phyloP scores from a whole-genome alignment of 306 rosid species.

The Luffa acutangula region DNA sequence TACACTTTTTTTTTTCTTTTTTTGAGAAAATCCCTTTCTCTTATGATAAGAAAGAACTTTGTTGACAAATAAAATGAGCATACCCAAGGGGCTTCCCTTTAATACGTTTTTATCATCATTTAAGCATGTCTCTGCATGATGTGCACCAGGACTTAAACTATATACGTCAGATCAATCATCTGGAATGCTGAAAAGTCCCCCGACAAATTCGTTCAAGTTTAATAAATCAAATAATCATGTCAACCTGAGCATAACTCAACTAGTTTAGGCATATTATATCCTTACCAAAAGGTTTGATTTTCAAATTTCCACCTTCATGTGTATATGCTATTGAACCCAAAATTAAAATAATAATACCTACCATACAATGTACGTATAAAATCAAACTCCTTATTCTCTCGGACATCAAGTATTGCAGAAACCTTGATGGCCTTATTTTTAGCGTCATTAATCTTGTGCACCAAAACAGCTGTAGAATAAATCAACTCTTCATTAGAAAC shows the following conservation, averaged over 20 bases:
- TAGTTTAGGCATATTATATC: no score
- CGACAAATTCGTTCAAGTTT: not conserved
- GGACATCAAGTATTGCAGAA: slow-evolving; percentile 21
- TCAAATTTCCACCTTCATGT: no score
- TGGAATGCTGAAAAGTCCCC: not conserved
- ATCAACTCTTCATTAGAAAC: not conserved
- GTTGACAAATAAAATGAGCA: not conserved
- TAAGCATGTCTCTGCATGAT: not conserved
- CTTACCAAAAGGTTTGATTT: not conserved
- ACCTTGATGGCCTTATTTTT: slow-evolving; percentile 14
- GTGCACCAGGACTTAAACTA: not conserved
- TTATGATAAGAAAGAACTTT: not conserved
- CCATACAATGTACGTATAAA: slow-evolving; percentile 16
- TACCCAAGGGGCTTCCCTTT: not conserved
- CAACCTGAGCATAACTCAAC: not conserved
- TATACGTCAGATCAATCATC: not conserved
- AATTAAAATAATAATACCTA: not conserved
- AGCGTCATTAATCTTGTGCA: slow-evolving; percentile 17
- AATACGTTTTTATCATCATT: not conserved
- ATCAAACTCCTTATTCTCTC: slow-evolving; percentile 32
- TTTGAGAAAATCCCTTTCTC: no score
- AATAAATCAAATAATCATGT: not conserved
- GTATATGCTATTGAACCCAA: not conserved
- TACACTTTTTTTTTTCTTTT: not conserved
- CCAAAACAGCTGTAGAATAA: slow-evolving; percentile 27